These are phyloP conservation scores for Metschnikowia proteae DNA, from an alignment of 805 yeast species.

Conservation along the genomic window DNA sequence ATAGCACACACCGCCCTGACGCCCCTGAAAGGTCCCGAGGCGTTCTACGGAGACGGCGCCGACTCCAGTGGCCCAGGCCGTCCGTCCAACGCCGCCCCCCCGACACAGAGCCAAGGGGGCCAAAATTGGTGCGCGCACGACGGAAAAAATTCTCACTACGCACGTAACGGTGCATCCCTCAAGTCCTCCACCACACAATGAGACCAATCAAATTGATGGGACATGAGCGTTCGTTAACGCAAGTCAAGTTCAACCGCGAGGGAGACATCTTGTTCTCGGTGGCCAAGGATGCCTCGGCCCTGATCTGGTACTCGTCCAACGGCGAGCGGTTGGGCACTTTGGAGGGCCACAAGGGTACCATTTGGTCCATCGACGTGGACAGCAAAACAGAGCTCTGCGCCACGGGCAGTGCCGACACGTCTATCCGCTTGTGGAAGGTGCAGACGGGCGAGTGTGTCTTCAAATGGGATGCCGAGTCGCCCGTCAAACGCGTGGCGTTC, in stretches of 20 bases:
- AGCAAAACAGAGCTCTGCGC: conserved; percentile 60
- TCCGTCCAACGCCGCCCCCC: no score
- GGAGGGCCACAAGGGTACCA: conserved; percentile 81
- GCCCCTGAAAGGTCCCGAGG: no score
- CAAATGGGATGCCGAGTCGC: conserved; percentile 73
- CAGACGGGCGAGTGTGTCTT: conserved; percentile 70
- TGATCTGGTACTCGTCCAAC: conserved; percentile 90
- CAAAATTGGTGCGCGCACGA: conserved; percentile 6
- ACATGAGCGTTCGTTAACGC: conserved; percentile 96
- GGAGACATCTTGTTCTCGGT: conserved; percentile 92
- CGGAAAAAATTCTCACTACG: conserved; percentile 4
- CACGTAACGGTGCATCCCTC: background rate
- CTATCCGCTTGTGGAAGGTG: conserved; percentile 80
- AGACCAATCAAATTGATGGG: conserved; percentile 71
- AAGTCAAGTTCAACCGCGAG: conserved; percentile 90
- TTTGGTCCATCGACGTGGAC: conserved; percentile 91
- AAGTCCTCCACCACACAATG: conserved; percentile 22
- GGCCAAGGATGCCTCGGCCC: conserved; percentile 85
- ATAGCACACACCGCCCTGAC: no score
- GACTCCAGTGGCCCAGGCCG: no score
- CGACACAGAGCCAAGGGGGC: no score
- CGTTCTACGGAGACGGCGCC: no score
- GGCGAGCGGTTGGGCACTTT: conserved; percentile 97
- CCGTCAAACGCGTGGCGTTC: conserved; percentile 89
- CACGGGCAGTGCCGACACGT: conserved; percentile 90